Evolutionary conservation across 306 rosid species (phyloP).

Genomic region (Castanopsis chinensis): DNA sequence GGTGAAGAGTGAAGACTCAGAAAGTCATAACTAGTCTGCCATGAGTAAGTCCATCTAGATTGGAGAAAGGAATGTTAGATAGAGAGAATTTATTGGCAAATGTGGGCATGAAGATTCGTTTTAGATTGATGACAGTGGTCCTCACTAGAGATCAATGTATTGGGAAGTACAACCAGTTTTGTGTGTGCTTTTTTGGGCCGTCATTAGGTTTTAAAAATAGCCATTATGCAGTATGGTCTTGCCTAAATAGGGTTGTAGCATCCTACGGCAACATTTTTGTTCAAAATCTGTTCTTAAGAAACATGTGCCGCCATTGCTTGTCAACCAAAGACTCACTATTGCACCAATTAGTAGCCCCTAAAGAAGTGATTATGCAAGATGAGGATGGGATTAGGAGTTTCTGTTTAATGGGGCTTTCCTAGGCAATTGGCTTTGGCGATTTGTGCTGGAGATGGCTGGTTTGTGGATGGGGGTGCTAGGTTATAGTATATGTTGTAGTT

Average conservation of each 20-base stretch:
- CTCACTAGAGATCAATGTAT: not conserved
- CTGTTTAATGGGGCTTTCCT: no score
- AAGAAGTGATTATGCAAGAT: no score
- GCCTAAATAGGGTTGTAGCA: not conserved
- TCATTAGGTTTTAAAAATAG: not conserved
- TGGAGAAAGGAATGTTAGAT: not conserved
- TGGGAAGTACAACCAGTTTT: not conserved
- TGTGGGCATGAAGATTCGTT: not conserved
- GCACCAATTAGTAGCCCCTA: no score
- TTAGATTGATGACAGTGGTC: not conserved
- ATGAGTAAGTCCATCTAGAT: not conserved
- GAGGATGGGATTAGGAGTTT: no score
- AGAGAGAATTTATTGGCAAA: not conserved
- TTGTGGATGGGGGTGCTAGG: no score
- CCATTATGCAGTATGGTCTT: not conserved
- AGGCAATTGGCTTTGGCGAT: no score
- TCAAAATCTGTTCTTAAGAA: not conserved
- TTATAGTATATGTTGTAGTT: no score
- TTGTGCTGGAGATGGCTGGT: no score
- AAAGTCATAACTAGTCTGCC: not conserved
- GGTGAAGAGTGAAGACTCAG: not conserved
- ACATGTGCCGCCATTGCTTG: not conserved
- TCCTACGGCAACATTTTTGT: not conserved
- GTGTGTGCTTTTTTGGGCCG: not conserved
- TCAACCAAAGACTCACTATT: no score